Evolutionary conservation across 805 yeast genomes (phyloP).

Genomic region (Suhomyces pyralidae): DNA sequence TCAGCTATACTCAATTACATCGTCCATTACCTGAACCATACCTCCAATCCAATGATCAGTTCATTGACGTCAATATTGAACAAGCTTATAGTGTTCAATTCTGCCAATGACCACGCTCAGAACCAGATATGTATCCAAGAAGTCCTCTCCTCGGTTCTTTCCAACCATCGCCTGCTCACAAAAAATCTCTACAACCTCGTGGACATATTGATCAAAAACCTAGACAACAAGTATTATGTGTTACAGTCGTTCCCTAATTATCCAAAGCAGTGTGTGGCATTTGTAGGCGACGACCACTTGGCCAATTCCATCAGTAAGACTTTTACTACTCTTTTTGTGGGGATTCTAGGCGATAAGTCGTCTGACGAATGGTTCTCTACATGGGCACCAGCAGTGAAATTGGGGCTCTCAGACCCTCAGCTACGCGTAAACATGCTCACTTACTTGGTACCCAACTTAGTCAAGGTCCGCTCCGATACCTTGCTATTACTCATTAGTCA

Average conservation of each 20-base stretch:
- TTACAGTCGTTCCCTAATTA: conserved; percentile 45
- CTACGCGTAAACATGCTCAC: conserved; percentile 49
- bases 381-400: conserved; percentile 47
- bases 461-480: conserved; percentile 48
- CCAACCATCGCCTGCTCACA: conserved; percentile 15
- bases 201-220: conserved; percentile 50
- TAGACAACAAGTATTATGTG: conserved; percentile 41
- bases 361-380: conserved; percentile 45
- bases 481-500: conserved; percentile 37
- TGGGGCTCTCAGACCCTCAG: conserved; percentile 28
- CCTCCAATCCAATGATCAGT: conserved; percentile 68
- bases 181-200: conserved; percentile 61
- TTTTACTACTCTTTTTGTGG: conserved; percentile 32
- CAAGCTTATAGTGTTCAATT: conserved; percentile 47
- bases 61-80: conserved; percentile 60
- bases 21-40: conserved; percentile 67
- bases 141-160: neutral
- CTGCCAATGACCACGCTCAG: conserved; percentile 9
- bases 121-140: neutral
- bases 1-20: conserved; percentile 48
- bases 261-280: conserved; percentile 42
- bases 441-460: conserved; percentile 62
- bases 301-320: conserved; percentile 68
- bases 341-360: conserved; percentile 5
- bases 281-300: conserved; percentile 56